These are phyloP conservation scores for Phytophthora tentaculata DNA, from an alignment of 352 stramenopile genomes.

Conservation along the genomic window DNA sequence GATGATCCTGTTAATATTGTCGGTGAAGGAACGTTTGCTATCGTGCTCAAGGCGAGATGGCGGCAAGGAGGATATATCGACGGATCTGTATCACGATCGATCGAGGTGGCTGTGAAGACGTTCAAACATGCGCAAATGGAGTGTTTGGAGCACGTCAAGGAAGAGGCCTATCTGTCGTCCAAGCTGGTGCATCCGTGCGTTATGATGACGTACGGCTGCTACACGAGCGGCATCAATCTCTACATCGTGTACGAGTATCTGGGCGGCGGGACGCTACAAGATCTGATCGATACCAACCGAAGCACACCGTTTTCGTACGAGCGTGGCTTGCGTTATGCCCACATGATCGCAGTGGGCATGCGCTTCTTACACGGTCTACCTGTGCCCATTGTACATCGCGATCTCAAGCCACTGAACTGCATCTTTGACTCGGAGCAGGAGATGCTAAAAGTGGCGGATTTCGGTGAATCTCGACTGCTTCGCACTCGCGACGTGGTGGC, in stretches of 20 bases:
- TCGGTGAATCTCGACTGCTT: slow-evolving; percentile 78
- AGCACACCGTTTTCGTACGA: slow-evolving; percentile 62
- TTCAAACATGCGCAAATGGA: slow-evolving; percentile 84
- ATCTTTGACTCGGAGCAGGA: slow-evolving; percentile 80
- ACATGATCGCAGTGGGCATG: slow-evolving; percentile 86
- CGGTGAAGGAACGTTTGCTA: slow-evolving; percentile 81
- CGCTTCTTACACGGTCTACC: slow-evolving; percentile 76
- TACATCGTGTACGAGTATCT: slow-evolving; percentile 88
- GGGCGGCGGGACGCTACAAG: slow-evolving; percentile 80
- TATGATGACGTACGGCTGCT: slow-evolving; percentile 88
- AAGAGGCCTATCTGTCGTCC: slow-evolving; percentile 82
- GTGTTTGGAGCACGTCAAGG: slow-evolving; percentile 80
- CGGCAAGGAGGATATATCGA: slow-evolving; percentile 56
- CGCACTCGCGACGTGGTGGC: slow-evolving; percentile 64
- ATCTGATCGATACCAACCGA: slow-evolving; percentile 62
- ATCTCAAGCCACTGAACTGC: slow-evolving; percentile 85
- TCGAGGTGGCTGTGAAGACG: slow-evolving; percentile 83
- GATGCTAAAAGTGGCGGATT: slow-evolving; percentile 85
- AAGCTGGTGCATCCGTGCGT: slow-evolving; percentile 81
- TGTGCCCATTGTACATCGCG: slow-evolving; percentile 80
- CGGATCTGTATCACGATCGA: slow-evolving; percentile 46
- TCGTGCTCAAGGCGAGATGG: slow-evolving; percentile 80
- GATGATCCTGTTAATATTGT: slow-evolving; percentile 79
- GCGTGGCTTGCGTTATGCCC: slow-evolving; percentile 70
- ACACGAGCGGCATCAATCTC: slow-evolving; percentile 78